Evolutionary conservation across 148 eudicot genomes (phyloP).

Genomic region (Nyssa sinensis): DNA sequence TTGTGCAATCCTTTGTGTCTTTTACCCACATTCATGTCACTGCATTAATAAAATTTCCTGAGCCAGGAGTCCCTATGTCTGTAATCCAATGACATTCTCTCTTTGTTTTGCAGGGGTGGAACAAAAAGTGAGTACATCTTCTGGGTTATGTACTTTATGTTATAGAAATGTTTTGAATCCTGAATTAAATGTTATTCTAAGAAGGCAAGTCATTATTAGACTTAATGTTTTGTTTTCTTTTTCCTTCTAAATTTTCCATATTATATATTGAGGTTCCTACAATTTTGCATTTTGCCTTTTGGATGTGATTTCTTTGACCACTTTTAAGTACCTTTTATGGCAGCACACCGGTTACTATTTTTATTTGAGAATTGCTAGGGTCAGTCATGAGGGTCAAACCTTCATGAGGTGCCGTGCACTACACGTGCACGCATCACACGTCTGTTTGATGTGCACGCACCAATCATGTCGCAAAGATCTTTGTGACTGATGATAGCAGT

Average conservation of each 20-base stretch:
- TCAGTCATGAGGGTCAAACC: too few species aligned
- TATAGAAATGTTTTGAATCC: neutral
- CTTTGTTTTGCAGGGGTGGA: slow-evolving; percentile 44
- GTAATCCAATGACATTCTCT: neutral
- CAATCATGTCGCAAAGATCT: too few species aligned
- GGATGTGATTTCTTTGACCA: neutral
- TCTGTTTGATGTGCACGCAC: too few species aligned
- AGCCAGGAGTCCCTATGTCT: neutral
- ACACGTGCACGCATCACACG: too few species aligned
- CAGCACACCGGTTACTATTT: neutral
- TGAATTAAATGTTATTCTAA: neutral
- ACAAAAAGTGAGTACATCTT: slow-evolving; percentile 35
- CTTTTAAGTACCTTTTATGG: neutral
- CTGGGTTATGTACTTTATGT: neutral
- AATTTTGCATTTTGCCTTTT: too few species aligned
- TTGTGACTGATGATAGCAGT: too few species aligned
- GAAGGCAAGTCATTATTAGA: neutral
- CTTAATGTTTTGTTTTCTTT: neutral
- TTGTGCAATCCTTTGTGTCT: neutral
- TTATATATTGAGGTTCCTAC: too few species aligned
- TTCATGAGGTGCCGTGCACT: too few species aligned
- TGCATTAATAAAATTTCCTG: neutral
- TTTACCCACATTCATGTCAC: neutral
- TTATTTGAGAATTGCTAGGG: too few species aligned
- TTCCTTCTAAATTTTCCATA: neutral